A percentile compares a stretch with the other conserved stretches of the same genome.
Conservation (phyloP, 2,329 filamentous ascomycete species). For the Hymenoscyphus fraxineus region DNA sequence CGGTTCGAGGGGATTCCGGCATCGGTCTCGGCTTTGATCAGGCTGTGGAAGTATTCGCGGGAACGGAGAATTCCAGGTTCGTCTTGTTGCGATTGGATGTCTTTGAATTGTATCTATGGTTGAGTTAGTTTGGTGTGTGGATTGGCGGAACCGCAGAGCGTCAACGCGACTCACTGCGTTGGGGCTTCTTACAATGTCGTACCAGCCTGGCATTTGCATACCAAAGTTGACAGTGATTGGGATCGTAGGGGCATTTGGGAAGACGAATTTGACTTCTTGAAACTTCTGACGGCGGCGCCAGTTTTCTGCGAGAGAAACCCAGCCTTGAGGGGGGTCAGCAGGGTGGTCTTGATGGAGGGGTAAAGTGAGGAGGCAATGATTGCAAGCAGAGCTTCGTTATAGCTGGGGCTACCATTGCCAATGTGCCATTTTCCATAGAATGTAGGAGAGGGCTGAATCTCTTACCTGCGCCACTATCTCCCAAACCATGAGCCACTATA, state of each 20-base stretch:
- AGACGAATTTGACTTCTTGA: conserved; percentile 86
- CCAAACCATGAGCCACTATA: conserved; percentile 90
- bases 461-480: conserved; percentile 63
- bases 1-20: conserved; percentile 76
- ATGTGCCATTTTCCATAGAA: not conserved
- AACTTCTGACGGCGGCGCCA: conserved; percentile 78
- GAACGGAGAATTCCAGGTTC: conserved; percentile 70
- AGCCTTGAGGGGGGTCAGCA: conserved; percentile 45
- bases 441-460: not conserved
- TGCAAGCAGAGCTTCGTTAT: not conserved
- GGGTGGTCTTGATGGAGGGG: not conserved
- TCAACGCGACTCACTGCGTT: conserved; percentile 21
- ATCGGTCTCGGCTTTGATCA: conserved; percentile 78
- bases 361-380: not conserved
- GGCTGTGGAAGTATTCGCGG: conserved; percentile 69
- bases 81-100: conserved; percentile 53
- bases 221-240: conserved; percentile 80
- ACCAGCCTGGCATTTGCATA: conserved; percentile 83
- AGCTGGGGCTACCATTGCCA: not conserved
- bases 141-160: not conserved
- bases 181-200: conserved; percentile 62
- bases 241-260: conserved; percentile 84
- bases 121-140: not conserved
- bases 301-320: conserved; percentile 80
- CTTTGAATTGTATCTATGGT: conserved; percentile 41